Conservation (phyloP, 352 stramenopile species). For the Pythium folliculosum region DNA sequence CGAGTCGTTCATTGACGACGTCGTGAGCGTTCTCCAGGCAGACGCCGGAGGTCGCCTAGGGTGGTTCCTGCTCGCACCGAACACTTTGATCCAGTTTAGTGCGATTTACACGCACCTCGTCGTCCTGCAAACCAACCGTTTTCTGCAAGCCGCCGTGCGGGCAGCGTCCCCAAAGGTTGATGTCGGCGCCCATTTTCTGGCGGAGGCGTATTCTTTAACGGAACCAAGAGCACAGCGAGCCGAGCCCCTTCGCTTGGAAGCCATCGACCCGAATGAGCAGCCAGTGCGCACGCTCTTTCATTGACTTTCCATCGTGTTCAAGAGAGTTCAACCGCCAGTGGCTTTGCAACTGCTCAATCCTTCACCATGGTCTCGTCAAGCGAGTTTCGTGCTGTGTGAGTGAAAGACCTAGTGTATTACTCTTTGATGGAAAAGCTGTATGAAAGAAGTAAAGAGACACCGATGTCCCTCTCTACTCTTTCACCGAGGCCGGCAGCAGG, state of each 20-base stretch:
- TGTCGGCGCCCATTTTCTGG: neutral
- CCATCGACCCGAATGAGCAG: neutral
- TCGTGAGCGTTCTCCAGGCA: neutral
- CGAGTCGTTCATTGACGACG: neutral
- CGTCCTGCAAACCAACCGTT: neutral
- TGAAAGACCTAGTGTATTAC: too few relatives aligned
- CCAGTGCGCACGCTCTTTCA: neutral
- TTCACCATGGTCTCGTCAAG: neutral
- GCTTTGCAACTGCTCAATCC: neutral
- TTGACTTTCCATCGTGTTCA: neutral
- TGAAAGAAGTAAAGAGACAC: neutral
- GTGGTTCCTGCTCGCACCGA: neutral
- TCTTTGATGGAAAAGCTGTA: neutral
- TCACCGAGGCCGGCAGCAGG: constrained; percentile 48
- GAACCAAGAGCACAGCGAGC: neutral
- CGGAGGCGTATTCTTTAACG: neutral
- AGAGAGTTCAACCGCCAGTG: neutral
- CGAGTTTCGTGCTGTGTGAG: too few relatives aligned
- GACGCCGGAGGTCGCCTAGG: neutral
- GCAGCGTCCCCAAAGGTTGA: neutral
- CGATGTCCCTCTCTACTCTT: constrained; percentile 18
- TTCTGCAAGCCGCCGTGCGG: neutral
- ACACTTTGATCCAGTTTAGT: neutral
- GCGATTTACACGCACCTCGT: neutral
- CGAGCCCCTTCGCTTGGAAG: neutral